Evolutionary conservation across 2,329 filamentous ascomycete genomes (phyloP).

Genomic region (Diaporthe ilicicola): DNA sequence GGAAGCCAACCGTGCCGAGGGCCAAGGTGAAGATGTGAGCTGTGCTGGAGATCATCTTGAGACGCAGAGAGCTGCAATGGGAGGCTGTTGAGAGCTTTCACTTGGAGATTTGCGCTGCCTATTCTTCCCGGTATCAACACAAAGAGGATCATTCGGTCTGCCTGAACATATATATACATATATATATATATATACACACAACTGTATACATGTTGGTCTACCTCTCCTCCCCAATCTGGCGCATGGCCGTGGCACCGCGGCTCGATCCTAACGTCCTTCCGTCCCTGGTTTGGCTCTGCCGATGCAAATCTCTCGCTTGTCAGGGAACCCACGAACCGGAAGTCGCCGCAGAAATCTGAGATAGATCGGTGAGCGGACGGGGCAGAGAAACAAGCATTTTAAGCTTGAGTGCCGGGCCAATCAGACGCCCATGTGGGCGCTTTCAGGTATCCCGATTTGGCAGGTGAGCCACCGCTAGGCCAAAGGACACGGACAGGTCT

Average conservation of each 20-base stretch:
- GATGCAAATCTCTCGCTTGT: conserved; percentile 13
- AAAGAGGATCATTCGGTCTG: background rate
- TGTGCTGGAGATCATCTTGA: background rate
- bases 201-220: background rate
- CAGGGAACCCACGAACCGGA: conserved; percentile 2
- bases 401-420: background rate
- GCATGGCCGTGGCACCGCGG: background rate
- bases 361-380: background rate
- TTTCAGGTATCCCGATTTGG: background rate
- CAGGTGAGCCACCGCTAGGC: background rate
- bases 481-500: background rate
- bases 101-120: no score
- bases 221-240: background rate
- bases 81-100: background rate
- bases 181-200: no score
- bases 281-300: conserved; percentile 9
- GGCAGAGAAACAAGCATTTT: conserved; percentile 3
- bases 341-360: background rate
- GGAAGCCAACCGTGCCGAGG: background rate
- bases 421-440: background rate
- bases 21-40: background rate
- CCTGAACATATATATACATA: no score
- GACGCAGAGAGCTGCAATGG: background rate
- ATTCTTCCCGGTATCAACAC: background rate
- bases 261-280: conserved; percentile 5